Conservation (phyloP, 768 basidiomycete species). For the Kwoniella bestiolae region DNA sequence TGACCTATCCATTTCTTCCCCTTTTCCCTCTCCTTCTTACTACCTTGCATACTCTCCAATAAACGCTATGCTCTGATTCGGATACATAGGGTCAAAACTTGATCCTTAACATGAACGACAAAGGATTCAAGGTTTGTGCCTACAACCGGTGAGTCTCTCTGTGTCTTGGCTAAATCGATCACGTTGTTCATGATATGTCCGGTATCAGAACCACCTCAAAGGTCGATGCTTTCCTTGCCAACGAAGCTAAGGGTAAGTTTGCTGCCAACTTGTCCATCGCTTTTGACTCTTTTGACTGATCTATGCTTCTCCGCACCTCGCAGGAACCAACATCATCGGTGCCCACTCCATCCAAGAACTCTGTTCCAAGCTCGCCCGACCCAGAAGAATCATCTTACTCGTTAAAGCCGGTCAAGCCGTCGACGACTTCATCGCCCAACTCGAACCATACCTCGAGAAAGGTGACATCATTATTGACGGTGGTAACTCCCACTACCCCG, state of each 20-base stretch:
- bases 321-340: conserved; percentile 93
- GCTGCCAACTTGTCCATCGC: background rate
- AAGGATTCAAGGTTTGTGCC: conserved; percentile 94
- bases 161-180: background rate
- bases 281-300: conserved; percentile 6
- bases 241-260: conserved; percentile 91
- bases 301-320: background rate
- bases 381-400: conserved; percentile 96
- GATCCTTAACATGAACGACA: conserved; percentile 99
- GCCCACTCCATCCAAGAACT: conserved; percentile 94
- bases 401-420: conserved; percentile 98
- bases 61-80: background rate
- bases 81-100: conserved; percentile 82
- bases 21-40: conserved; percentile 29
- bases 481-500: conserved; percentile 98
- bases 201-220: conserved; percentile 75
- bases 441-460: conserved; percentile 83
- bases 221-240: conserved; percentile 91
- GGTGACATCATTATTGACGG: conserved; percentile 99
- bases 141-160: conserved; percentile 73
- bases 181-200: background rate
- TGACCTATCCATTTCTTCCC: conserved; percentile 23
- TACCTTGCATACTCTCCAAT: background rate
- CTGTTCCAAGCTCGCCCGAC: conserved; percentile 85
- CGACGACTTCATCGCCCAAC: conserved; percentile 88